Base-by-base conservation (phyloP, 2,329 filamentous ascomycete genomes). In the Claviceps paspali region DNA sequence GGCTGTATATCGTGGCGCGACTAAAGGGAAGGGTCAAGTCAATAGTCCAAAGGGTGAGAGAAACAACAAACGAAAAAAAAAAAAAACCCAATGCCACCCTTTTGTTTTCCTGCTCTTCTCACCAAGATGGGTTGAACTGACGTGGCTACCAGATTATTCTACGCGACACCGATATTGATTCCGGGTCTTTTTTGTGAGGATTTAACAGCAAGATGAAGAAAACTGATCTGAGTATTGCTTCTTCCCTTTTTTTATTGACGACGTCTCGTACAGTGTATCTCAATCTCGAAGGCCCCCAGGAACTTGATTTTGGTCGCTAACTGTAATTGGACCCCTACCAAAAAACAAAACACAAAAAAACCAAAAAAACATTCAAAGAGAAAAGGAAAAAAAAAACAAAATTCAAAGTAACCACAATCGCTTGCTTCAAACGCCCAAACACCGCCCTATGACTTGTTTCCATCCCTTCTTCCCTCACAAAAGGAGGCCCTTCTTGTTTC, bases 1-100 rank as follows among this genome's bases (percentile, higher is more conserved):
- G 68, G 95, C 87, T 4, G 87, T 98, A 43, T 98, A 96, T 57
- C 79, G 87, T 41, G 91, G 91, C n/a, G 91, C 91, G 23, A 96
- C 94, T 71, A 98, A 98, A 65, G 91, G 92, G 1, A 70, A 88
- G 37, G 91, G 92, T 80, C 63, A 98, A 49, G 91, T 98, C 29
- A 86, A 96, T 47, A 93, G 85, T 54, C 91, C 88, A 1, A 98
- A 96, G 68, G 87, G 56, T 49, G 38, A 28, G 36, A n/a, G 6
- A 2, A 9, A 10, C 23, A 15, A 9, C 6, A 17, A 8, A 12
- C 5, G 26, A n/a, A 5, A 27, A 27, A 27, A 27, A n/a, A 5
- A n/a, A 10, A 27, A 2, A 7, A n/a, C 12, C 14, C 26, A 21
- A 21, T n/a, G 8, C 11, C 17, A 21, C n/a, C 17, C 15, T 17